phyloP scores from a whole-genome alignment of 805 yeast genomes.

The Zygosaccharomyces gambellarensis region DNA sequence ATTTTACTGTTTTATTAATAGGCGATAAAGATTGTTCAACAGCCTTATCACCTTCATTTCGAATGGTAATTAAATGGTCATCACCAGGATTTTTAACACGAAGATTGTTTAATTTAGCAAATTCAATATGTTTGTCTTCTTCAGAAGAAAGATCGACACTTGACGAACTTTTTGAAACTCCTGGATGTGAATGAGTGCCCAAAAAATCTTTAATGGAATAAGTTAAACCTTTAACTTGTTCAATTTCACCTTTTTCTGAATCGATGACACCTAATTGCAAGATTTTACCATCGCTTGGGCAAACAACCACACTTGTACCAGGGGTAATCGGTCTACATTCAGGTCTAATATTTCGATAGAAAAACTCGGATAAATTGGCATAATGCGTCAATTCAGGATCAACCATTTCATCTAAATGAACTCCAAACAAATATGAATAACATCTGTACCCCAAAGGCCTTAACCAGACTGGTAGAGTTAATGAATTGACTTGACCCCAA shows the following conservation, averaged over 20 bases:
- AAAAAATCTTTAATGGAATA: conserved; percentile 83
- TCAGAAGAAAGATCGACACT: conserved; percentile 33
- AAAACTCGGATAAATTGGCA: conserved; percentile 82
- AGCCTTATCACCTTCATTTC: conserved; percentile 67
- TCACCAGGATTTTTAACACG: conserved; percentile 24
- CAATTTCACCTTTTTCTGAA: conserved; percentile 73
- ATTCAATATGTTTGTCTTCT: conserved; percentile 55
- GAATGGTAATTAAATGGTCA: conserved; percentile 40
- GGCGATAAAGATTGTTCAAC: conserved; percentile 33
- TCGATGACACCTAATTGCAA: conserved; percentile 74
- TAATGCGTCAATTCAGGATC: conserved; percentile 74
- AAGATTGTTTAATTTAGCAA: conserved; percentile 75
- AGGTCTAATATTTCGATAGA: conserved; percentile 74
- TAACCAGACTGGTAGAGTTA: conserved; percentile 82
- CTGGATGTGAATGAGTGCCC: conserved; percentile 48
- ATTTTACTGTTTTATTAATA: conserved; percentile 35
- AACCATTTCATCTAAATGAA: conserved; percentile 79
- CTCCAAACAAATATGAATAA: conserved; percentile 80
- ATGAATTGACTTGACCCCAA: conserved; percentile 89
- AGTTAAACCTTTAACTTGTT: conserved; percentile 95
- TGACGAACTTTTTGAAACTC: conserved; percentile 29
- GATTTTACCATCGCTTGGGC: conserved; percentile 93
- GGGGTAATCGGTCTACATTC: conserved; percentile 72
- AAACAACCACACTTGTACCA: conserved; percentile 56
- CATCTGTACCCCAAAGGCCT: conserved; percentile 76